These are phyloP conservation scores for Fusarium sp. DNA, from an alignment of 2,329 filamentous ascomycete species.

Conservation along the genomic window DNA sequence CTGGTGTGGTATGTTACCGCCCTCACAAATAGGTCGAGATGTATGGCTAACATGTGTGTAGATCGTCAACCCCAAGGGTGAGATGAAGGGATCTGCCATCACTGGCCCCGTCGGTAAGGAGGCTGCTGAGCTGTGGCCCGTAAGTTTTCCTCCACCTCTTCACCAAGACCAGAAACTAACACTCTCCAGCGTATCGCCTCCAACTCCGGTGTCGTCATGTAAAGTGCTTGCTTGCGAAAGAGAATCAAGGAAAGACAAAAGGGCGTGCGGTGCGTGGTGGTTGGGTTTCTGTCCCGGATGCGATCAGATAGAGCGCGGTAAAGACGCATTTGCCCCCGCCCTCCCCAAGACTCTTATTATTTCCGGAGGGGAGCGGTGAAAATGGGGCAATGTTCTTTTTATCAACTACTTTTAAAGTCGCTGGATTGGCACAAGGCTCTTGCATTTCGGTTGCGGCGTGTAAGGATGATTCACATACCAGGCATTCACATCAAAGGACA, in stretches of 20 bases:
- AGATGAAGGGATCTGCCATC: conserved; percentile 99
- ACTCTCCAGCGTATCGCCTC: conserved; percentile 88
- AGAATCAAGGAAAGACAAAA: conserved; percentile 49
- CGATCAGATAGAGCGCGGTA: conserved; percentile 53
- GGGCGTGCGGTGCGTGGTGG: conserved; percentile 41
- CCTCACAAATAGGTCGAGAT: no score
- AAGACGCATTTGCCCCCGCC: conserved; percentile 41
- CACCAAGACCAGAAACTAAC: conserved; percentile 49
- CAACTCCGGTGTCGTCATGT: conserved; percentile 99
- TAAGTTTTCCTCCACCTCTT: conserved; percentile 64
- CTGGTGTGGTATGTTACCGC: conserved; percentile 85
- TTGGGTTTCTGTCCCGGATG: conserved; percentile 52
- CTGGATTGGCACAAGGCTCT: conserved; percentile 60
- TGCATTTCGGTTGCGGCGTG: conserved; percentile 68
- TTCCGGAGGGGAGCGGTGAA: conserved; percentile 8
- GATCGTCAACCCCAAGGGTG: conserved; percentile 99
- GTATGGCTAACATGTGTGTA: conserved; percentile 60
- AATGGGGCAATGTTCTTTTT: conserved; percentile 44
- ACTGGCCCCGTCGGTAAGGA: conserved; percentile 99
- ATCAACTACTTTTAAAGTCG: conserved; percentile 50
- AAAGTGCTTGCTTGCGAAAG: conserved; percentile 63
- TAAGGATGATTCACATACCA: conserved; percentile 64
- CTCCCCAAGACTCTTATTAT: conserved; percentile 38
- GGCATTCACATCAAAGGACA: conserved; percentile 65
- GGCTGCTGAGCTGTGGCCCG: conserved; percentile 99